Conservation (phyloP, 257 asterid genomes). For the Fraxinus pennsylvanica region DNA sequence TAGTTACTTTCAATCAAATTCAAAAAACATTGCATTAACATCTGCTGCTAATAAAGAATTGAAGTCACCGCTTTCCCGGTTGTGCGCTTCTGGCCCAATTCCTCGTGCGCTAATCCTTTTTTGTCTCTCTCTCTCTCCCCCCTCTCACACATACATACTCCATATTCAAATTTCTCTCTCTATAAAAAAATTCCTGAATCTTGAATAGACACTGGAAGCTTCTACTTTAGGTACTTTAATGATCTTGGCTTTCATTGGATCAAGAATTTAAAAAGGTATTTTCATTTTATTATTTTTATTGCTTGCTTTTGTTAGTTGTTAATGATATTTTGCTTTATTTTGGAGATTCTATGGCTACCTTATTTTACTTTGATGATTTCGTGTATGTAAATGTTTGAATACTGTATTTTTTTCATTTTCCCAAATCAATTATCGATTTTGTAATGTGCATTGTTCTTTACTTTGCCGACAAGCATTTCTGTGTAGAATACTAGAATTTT, state of each 20-base stretch:
- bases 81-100: conserved; percentile 31
- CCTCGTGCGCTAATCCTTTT: conserved; percentile 46
- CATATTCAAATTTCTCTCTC: conserved; percentile 15
- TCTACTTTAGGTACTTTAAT: conserved; percentile 15
- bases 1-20: conserved; percentile 27
- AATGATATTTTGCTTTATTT: not conserved
- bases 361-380: conserved; percentile 23
- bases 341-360: conserved; percentile 11
- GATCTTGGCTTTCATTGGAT: conserved; percentile 35
- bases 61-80: conserved; percentile 34
- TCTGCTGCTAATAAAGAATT: conserved; percentile 1
- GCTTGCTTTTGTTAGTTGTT: conserved; percentile 5
- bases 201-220: conserved; percentile 13
- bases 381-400: conserved; percentile 24
- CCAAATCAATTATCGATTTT: conserved; percentile 24
- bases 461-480: conserved; percentile 19
- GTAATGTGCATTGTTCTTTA: conserved; percentile 24
- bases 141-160: not conserved
- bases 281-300: conserved; percentile 6
- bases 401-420: conserved; percentile 24
- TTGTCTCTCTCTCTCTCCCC: conserved; percentile 24
- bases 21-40: conserved; percentile 4
- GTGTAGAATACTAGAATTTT: conserved; percentile 14
- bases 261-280: conserved; percentile 54
- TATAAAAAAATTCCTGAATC: conserved; percentile 34